Base-by-base conservation (phyloP, 2,329 filamentous ascomycete genomes). In the Ophiosphaerella korrae region DNA sequence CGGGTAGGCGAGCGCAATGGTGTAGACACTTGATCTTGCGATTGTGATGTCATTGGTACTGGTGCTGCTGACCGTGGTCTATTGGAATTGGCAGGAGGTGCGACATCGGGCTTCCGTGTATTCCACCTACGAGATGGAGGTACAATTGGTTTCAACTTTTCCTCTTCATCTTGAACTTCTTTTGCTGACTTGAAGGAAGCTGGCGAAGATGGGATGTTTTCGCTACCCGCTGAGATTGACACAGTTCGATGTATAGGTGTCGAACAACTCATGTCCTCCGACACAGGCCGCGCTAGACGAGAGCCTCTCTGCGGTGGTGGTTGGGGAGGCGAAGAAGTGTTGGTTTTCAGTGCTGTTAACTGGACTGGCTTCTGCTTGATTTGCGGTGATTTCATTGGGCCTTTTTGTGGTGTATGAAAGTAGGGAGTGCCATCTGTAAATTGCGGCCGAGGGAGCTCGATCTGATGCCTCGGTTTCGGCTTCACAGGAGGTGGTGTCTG, bases 51-150 rank as follows among this genome's bases (percentile, higher is more conserved):
- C 49, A 43, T 62, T 32, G 63, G 55, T 59, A 59, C 39, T 39
- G 62, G 55, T 11, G 60, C 52, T 16, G 57, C 50, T 50, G 68
- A 45, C 14, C 53, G 55, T 5, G 50, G 36, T 14, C 53, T 57
- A 23, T 38, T 42, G 18, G 50, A 21, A 21, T 21, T 21, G 18
- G 18, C 29, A 29, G 47, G 32, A 1, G 53, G 50, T 5, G 36
- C 43, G 6, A 52, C 32, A 6, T 60, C 57, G 8, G 44, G 23
- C 26, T 59, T 60, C 7, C 50, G 52, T 2, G 58, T 54, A 4
- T 55, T 58, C 2, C 67, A 69, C 33, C 73, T 67, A 23, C 72
- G 68, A 21, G 72, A 71, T n/a, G 73, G 72, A 35, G 73, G 72
- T 3, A 73, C 39, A 12, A 36, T 50, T 14, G 72, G 72, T 45